These are phyloP conservation scores for Dionaea muscipula DNA, from an alignment of 179 eudicot genomes.

Conservation along the genomic window DNA sequence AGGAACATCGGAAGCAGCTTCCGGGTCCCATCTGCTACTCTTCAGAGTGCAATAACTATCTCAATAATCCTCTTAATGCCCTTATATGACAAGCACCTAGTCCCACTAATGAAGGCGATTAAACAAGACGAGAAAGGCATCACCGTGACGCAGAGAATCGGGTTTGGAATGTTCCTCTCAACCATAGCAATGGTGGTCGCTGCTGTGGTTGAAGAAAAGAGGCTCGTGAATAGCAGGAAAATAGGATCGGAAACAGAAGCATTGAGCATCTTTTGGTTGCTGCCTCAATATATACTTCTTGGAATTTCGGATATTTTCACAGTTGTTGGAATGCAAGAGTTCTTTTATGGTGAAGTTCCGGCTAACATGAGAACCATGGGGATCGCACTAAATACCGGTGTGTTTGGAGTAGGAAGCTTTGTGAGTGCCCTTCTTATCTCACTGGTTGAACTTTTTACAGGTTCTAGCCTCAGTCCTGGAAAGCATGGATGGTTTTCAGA, in stretches of 20 bases:
- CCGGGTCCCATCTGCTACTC: constrained; percentile 79
- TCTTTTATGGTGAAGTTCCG: constrained; percentile 81
- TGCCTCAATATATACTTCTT: constrained; percentile 73
- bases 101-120: constrained; percentile 42
- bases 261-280: constrained; percentile 61
- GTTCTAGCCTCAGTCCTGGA: constrained; percentile 12
- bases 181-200: constrained; percentile 76
- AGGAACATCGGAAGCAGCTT: constrained; percentile 52
- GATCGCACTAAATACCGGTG: constrained; percentile 74
- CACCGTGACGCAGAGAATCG: constrained; percentile 74
- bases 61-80: constrained; percentile 81
- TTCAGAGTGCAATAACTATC: constrained; percentile 64
- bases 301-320: constrained; percentile 93
- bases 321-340: constrained; percentile 96
- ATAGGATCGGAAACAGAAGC: constrained; percentile 12
- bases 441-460: constrained; percentile 38
- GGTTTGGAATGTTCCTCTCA: constrained; percentile 74
- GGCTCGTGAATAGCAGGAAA: constrained; percentile 29
- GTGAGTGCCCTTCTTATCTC: constrained; percentile 62
- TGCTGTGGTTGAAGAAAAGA: constrained; percentile 54
- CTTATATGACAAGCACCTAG: constrained; percentile 44
- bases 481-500: constrained; percentile 68
- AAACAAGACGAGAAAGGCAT: constrained; percentile 59
- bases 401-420: constrained; percentile 88
- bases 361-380: constrained; percentile 72